These are phyloP conservation scores for Apodospora peruviana DNA, from an alignment of 495 filamentous ascomycete species.

Conservation along the genomic window DNA sequence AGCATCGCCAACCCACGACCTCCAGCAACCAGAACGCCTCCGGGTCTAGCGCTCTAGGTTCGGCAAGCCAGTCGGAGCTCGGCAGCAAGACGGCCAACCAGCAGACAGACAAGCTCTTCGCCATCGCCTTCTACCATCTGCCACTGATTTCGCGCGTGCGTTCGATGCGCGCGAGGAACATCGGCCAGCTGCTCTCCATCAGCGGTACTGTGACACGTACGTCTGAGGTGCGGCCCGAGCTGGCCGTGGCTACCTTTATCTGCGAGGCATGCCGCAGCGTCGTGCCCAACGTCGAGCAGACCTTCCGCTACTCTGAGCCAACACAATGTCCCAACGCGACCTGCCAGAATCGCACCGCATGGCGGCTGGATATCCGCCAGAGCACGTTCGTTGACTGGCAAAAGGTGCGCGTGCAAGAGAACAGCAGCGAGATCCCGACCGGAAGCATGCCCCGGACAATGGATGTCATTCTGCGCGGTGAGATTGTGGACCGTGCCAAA, in stretches of 20 bases:
- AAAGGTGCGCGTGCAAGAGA: slow-evolving; percentile 95
- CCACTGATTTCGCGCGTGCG: slow-evolving; percentile 89
- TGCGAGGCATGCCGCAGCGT: slow-evolving; percentile 81
- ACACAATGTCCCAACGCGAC: slow-evolving; percentile 88
- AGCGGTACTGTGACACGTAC: slow-evolving; percentile 95
- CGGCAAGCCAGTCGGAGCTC: slow-evolving; percentile 58
- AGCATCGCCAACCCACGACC: slow-evolving; percentile 72
- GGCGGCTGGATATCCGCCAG: slow-evolving; percentile 92
- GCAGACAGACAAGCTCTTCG: slow-evolving; percentile 93
- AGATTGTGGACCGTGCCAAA: slow-evolving; percentile 95
- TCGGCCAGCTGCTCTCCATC: slow-evolving; percentile 88
- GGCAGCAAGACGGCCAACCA: slow-evolving; percentile 77
- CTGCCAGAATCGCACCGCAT: slow-evolving; percentile 85
- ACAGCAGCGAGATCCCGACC: slow-evolving; percentile 95
- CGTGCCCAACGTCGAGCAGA: slow-evolving; percentile 89
- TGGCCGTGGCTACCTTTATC: slow-evolving; percentile 85
- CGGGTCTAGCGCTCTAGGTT: slow-evolving; percentile 56
- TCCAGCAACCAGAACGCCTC: slow-evolving; percentile 62
- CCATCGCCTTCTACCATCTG: slow-evolving; percentile 93
- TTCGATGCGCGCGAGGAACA: slow-evolving; percentile 81
- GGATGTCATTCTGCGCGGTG: slow-evolving; percentile 95
- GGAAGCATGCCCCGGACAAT: slow-evolving; percentile 98
- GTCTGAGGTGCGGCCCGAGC: slow-evolving; percentile 90
- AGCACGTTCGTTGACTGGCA: slow-evolving; percentile 99
- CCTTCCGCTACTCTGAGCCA: slow-evolving; percentile 94